Evolutionary conservation across 805 yeast genomes (phyloP), one percentile per base, ranked within the genome.

Genomic region (Millerozyma miso): DNA sequence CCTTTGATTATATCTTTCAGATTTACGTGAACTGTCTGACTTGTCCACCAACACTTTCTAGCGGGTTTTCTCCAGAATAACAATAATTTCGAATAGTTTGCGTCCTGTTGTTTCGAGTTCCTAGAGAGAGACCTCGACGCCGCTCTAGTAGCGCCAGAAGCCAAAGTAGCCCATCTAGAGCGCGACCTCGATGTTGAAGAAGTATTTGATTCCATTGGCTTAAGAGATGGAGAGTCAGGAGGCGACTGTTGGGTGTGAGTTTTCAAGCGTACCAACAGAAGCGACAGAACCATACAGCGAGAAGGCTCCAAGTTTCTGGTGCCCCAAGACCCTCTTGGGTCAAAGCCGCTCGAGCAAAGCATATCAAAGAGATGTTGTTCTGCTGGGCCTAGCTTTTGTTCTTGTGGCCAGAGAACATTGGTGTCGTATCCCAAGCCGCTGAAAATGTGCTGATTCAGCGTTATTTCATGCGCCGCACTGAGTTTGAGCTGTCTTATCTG

Each of bases 1-100:
- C 56, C 65, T 44, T 66, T 66, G 36, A 4, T 20, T 15, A 32
- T 19, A 26, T 33, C 47, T 35, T 29, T 55, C 3, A 76, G 49
- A 31, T 63, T 63, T 17, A 79, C 60, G 5, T 79, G 81, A 16
- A 79, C 63, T 20, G 63, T 69, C 35, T 80, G 78, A 58, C 81
- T 79, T 4, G 87, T 76, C 99, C 99, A 93, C 99, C 99, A 93
- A 67, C 99, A 93, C 60, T 93, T 93, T 58, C 98, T 77, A 2
- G 99, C 99, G 1, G 99, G 99, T 59, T 93, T 93, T 49, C 96
- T 77, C 98, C 99, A 93, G 59, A 93, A 93, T 40, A 93, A 67
- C 31, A 93, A 71, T 40, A 93, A 73, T 62, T 93, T 93, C 3
- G 70, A 65, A 37, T 67, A 70, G 51, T 60, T 68, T 18, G 52